Evolutionary conservation across 2,329 filamentous ascomycete species (phyloP).

Genomic region (Fusarium pseudoanthophilum): DNA sequence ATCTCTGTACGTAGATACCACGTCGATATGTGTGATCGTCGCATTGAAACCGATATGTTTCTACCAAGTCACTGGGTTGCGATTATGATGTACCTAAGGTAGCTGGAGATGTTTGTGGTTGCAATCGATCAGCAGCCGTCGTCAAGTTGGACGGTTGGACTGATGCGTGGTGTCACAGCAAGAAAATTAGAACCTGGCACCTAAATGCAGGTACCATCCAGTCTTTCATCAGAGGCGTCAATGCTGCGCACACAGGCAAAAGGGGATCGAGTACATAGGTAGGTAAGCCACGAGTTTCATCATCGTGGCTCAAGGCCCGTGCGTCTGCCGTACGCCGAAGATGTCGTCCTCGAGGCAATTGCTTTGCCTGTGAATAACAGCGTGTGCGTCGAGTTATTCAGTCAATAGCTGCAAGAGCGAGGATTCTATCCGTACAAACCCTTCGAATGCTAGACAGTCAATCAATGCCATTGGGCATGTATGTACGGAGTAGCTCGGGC

Average conservation of each 20-base stretch:
- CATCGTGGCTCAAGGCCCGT: slow-evolving; percentile 10
- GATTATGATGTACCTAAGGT: slow-evolving; percentile 13
- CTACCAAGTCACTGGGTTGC: slow-evolving; percentile 12
- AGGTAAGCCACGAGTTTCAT: slow-evolving; percentile 26
- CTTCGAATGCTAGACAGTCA: not conserved
- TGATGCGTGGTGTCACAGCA: slow-evolving; percentile 1
- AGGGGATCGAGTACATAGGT: slow-evolving; percentile 4
- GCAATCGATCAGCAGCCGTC: slow-evolving; percentile 17
- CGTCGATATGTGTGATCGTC: slow-evolving; percentile 8
- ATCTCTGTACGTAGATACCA: not conserved
- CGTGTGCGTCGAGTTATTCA: not conserved
- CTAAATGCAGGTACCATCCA: not conserved
- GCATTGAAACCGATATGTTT: slow-evolving; percentile 25
- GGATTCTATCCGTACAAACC: not conserved
- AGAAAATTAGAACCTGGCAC: not conserved
- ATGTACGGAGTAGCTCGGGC: not conserved
- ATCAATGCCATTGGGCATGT: not conserved
- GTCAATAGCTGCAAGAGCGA: not conserved
- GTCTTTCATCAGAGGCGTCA: slow-evolving; percentile 19
- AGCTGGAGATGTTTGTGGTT: slow-evolving; percentile 3
- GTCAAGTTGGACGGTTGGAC: slow-evolving; percentile 3
- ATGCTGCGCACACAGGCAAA: slow-evolving; percentile 1
- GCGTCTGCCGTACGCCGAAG: slow-evolving; percentile 24
- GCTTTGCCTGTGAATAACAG: not conserved
- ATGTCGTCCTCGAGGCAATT: not conserved